These are phyloP conservation scores for Penicillium diatomitis DNA, from an alignment of 495 filamentous ascomycete species.

Conservation along the genomic window DNA sequence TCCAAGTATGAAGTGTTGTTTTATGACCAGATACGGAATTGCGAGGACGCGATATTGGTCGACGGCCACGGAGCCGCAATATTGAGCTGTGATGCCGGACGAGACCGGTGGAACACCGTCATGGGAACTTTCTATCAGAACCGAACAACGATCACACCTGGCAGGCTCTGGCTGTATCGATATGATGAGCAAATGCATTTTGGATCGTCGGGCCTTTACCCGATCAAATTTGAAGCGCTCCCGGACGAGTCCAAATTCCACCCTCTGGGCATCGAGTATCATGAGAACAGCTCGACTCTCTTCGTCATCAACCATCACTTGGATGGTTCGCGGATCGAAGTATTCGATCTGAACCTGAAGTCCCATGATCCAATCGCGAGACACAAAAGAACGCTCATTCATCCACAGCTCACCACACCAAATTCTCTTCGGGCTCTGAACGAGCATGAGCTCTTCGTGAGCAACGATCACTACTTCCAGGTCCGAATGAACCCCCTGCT, in stretches of 20 bases:
- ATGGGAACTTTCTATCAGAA: not conserved
- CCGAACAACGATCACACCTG: not conserved
- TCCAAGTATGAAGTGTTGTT: not conserved
- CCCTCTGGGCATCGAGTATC: not conserved
- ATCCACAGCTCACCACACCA: not conserved
- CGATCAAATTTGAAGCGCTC: not conserved
- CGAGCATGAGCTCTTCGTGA: not conserved
- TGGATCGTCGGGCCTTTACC: not conserved
- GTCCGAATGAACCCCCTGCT: not conserved
- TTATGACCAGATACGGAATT: not conserved
- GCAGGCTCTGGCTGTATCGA: not conserved
- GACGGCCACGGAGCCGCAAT: not conserved
- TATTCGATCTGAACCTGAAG: not conserved
- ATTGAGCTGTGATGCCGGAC: not conserved
- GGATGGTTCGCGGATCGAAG: not conserved
- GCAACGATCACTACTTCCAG: not conserved
- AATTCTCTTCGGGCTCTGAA: not conserved
- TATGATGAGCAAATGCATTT: not conserved
- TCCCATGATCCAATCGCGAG: not conserved
- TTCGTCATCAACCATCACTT: not conserved
- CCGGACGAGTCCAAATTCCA: conserved; percentile 2
- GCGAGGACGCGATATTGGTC: not conserved
- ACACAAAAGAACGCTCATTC: not conserved
- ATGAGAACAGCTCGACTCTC: not conserved
- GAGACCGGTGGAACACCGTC: not conserved